Percentiles rank a stretch among this genome's conserved stretches.
Evolutionary conservation across 768 basidiomycete genomes (phyloP).

Genomic region (Suillus lakei): DNA sequence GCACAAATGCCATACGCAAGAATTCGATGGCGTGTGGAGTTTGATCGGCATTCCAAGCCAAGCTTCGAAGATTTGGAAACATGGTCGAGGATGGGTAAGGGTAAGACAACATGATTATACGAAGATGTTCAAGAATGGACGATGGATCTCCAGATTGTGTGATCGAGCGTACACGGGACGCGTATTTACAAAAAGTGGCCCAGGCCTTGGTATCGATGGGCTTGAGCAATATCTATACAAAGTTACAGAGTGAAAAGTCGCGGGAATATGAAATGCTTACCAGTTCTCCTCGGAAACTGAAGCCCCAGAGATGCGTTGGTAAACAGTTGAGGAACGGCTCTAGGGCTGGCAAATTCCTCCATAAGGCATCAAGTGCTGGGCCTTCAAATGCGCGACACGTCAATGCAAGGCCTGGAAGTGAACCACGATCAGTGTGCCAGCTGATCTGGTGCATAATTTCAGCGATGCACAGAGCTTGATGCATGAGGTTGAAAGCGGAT

Average conservation of each 20-base stretch:
- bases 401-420: constrained; percentile 26
- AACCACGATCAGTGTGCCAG: neutral
- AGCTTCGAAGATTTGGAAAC: constrained; percentile 29
- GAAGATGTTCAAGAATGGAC: constrained; percentile 15
- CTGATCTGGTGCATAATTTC: neutral
- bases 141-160: constrained; percentile 22
- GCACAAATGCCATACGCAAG: constrained; percentile 30
- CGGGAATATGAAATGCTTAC: neutral
- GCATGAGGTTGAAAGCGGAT: neutral
- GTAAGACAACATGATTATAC: constrained; percentile 20
- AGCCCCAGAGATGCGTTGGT: neutral
- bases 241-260: neutral
- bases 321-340: constrained; percentile 21
- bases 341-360: constrained; percentile 26
- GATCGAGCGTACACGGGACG: constrained; percentile 26
- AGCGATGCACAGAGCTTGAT: neutral
- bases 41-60: constrained; percentile 28
- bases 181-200: constrained; percentile 28
- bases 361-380: constrained; percentile 30
- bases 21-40: constrained; percentile 25
- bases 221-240: neutral
- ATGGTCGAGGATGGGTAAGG: constrained; percentile 21
- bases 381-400: constrained; percentile 28
- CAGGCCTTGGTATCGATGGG: constrained; percentile 18
- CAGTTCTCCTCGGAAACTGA: neutral